These are phyloP conservation scores for Trichosporon sp. DNA, from an alignment of 1,284 basidiomycete genomes.

Conservation along the genomic window DNA sequence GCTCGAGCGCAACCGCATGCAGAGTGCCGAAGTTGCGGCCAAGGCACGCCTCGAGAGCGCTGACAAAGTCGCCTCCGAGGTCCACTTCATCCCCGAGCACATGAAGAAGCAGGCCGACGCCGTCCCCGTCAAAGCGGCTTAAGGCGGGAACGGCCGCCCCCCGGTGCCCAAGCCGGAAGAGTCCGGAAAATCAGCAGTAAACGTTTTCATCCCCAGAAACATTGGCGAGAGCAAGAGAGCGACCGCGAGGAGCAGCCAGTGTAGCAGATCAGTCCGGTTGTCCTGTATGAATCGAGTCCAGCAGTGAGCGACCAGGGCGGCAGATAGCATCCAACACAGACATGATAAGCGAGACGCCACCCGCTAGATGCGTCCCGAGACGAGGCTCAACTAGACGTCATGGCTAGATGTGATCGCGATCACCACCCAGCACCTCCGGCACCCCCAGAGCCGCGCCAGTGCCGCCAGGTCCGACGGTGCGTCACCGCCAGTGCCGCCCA, in stretches of 20 bases:
- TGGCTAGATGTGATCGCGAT: not conserved
- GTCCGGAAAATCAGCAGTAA: not conserved
- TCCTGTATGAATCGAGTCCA: not conserved
- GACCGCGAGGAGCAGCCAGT: not conserved
- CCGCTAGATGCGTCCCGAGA: too few relatives aligned
- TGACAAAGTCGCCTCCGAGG: constrained; percentile 32
- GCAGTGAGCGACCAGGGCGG: not conserved
- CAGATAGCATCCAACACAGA: not conserved
- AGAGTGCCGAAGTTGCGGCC: constrained; percentile 40
- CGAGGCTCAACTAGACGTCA: not conserved
- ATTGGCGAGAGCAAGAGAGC: too few relatives aligned
- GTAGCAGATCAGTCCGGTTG: not conserved
- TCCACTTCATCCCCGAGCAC: constrained; percentile 44
- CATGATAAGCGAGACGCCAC: not conserved
- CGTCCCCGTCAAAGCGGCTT: not conserved
- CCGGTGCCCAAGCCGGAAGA: not conserved
- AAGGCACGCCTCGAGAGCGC: constrained; percentile 29
- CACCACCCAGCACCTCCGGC: not conserved
- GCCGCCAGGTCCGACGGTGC: too few relatives aligned
- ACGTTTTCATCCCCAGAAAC: not conserved
- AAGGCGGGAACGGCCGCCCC: too few relatives aligned
- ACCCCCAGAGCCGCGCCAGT: too few relatives aligned
- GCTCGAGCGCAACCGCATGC: constrained; percentile 41
- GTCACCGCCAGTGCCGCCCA: too few relatives aligned
- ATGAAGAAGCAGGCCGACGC: constrained; percentile 14